These are phyloP conservation scores for Glaciozyma antarctica DNA, from an alignment of 768 basidiomycete genomes.

Conservation along the genomic window DNA sequence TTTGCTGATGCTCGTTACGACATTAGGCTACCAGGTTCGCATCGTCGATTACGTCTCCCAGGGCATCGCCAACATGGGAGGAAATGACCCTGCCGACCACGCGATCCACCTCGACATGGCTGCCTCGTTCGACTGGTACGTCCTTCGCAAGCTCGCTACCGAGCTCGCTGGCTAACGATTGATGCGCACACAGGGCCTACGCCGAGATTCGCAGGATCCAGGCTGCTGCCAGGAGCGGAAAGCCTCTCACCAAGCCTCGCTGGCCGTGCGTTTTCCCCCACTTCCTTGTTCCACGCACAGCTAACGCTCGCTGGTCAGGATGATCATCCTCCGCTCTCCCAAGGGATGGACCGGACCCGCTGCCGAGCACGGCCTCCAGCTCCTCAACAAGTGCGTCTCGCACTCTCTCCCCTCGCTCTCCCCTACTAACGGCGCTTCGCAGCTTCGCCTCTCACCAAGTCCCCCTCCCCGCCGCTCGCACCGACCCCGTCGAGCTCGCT, in stretches of 20 bases:
- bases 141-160: too few relatives aligned
- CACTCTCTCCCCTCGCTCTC: too few relatives aligned
- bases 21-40: constrained; percentile 62
- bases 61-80: constrained; percentile 41
- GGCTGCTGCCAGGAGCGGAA: constrained; percentile 59
- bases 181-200: constrained; percentile 28
- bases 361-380: constrained; percentile 27
- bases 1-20: background rate
- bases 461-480: constrained; percentile 65
- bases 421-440: constrained; percentile 45
- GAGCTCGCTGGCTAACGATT: background rate
- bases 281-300: background rate
- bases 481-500: constrained; percentile 53
- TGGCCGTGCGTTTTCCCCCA: constrained; percentile 50
- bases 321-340: constrained; percentile 74
- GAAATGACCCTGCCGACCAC: constrained; percentile 36
- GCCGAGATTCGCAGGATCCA: constrained; percentile 55
- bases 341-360: constrained; percentile 47
- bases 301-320: constrained; percentile 17
- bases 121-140: constrained; percentile 60
- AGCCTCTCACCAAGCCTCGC: constrained; percentile 73
- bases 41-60: constrained; percentile 53
- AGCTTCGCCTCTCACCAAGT: constrained; percentile 84
- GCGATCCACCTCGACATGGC: constrained; percentile 65
- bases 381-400: constrained; percentile 29